A percentile compares a stretch with the other conserved stretches of the same genome.
Evolutionary conservation across 2,329 filamentous ascomycete species (phyloP).

Genomic region (Aspergillus ibericus): DNA sequence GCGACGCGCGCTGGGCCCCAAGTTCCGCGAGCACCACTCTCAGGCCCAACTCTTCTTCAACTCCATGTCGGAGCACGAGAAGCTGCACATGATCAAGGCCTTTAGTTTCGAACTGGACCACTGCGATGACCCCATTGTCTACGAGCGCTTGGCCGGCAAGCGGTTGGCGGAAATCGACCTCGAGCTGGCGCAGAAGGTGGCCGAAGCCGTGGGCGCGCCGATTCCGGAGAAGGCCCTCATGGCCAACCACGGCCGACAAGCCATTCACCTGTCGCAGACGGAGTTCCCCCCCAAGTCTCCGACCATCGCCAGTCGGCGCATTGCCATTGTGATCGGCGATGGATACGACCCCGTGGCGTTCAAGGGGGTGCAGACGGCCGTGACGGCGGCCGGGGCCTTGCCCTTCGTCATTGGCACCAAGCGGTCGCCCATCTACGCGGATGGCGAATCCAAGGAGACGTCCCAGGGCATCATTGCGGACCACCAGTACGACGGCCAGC

Average conservation of each 20-base stretch:
- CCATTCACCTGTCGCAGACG: conserved; percentile 62
- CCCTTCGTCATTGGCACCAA: conserved; percentile 71
- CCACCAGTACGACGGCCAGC: conserved; percentile 76
- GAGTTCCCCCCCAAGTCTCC: conserved; percentile 64
- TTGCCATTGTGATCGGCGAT: conserved; percentile 75
- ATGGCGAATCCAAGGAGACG: conserved; percentile 36
- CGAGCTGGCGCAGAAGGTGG: conserved; percentile 65
- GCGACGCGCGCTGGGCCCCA: conserved; percentile 48
- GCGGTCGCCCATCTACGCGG: conserved; percentile 64
- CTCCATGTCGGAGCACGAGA: conserved; percentile 34
- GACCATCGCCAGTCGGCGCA: conserved; percentile 68
- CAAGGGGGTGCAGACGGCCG: conserved; percentile 62
- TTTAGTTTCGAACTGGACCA: conserved; percentile 41
- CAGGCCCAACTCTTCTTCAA: conserved; percentile 39
- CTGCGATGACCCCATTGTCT: conserved; percentile 75
- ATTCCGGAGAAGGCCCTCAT: conserved; percentile 55
- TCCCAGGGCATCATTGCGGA: conserved; percentile 64
- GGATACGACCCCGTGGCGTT: conserved; percentile 70
- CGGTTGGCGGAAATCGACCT: conserved; percentile 71
- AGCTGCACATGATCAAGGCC: conserved; percentile 36
- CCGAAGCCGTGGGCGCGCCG: conserved; percentile 67
- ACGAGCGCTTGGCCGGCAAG: conserved; percentile 63
- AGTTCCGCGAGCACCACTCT: conserved; percentile 46
- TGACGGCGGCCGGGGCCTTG: conserved; percentile 63
- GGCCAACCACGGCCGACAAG: conserved; percentile 66